Evolutionary conservation across 73 alveolate genomes (phyloP), one percentile per base, ranked within the genome.

Genomic region (Durusdinium trenchii): DNA sequence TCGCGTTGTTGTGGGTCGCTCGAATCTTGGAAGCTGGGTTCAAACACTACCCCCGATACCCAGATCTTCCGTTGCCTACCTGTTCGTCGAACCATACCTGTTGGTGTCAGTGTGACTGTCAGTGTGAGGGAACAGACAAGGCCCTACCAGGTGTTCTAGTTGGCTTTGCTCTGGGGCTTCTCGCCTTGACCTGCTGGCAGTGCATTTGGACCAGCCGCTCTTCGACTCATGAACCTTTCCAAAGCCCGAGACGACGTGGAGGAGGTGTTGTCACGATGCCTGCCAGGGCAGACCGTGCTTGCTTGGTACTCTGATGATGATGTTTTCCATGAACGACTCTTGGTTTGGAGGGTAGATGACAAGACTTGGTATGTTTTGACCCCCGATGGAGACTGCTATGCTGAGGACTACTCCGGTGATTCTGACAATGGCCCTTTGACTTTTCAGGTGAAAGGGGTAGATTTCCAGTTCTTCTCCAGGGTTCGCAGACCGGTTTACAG

Each of bases 191-290:
- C n/a, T n/a, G n/a, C n/a, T n/a, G n/a, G n/a, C n/a, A n/a, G n/a
- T n/a, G n/a, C n/a, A n/a, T n/a, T n/a, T n/a, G n/a, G n/a, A n/a
- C n/a, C n/a, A n/a, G n/a, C n/a, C n/a, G n/a, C n/a, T n/a, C n/a
- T n/a, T n/a, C n/a, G n/a, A n/a, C n/a, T n/a, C n/a, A n/a, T n/a
- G n/a, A n/a, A n/a, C n/a, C n/a, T n/a, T n/a, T n/a, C n/a, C n/a
- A n/a, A n/a, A 64, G 79, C 86, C 86, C 86, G 86, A 6, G 86
- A 35, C 50, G 86, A 75, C 86, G 92, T 69, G 71, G 92, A 46
- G 67, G 67, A 46, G 73, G 94, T 30, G 23, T 83, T 52, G 40
- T 51, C 78, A 9, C 43, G 35, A 26, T 83, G 94, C 76, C 73
- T 7, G 45, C 94, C 94, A 14, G 94, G 94, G 6, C 54, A 52